These are phyloP conservation scores for Melocanna baccifera DNA, from an alignment of 176 grass and related monocot genomes.

Conservation along the genomic window DNA sequence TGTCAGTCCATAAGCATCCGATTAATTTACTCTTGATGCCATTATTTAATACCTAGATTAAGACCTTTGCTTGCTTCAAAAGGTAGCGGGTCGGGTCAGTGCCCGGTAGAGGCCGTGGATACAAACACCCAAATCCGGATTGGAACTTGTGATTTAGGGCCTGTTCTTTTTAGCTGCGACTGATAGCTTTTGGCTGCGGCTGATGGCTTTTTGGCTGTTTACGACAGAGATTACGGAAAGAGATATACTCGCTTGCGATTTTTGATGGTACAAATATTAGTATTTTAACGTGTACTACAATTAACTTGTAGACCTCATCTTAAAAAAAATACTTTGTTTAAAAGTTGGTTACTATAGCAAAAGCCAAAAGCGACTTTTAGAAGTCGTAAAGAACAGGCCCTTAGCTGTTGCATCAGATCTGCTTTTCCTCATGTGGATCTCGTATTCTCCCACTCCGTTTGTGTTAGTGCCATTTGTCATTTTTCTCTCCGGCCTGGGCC, in stretches of 20 bases:
- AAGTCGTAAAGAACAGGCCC: too few relatives aligned
- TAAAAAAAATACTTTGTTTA: too few relatives aligned
- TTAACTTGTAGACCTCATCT: too few relatives aligned
- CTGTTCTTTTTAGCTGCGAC: too few relatives aligned
- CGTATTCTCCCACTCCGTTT: background rate
- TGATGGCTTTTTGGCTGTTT: too few relatives aligned
- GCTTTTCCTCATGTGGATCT: slow-evolving; percentile 2
- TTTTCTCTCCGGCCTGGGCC: background rate
- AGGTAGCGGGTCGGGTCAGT: background rate
- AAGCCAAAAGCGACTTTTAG: too few relatives aligned
- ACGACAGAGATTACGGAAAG: too few relatives aligned
- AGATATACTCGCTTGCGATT: too few relatives aligned
- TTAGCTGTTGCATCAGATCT: slow-evolving; percentile 13
- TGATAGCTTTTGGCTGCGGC: too few relatives aligned
- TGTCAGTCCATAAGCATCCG: background rate
- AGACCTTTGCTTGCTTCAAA: background rate
- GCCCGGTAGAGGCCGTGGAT: background rate
- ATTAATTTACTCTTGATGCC: background rate
- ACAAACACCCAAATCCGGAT: background rate
- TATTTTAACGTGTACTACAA: too few relatives aligned
- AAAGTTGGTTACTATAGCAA: too few relatives aligned
- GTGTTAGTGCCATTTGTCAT: background rate
- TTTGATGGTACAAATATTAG: too few relatives aligned
- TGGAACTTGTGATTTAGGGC: background rate
- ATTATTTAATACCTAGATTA: background rate